Evolutionary conservation across 805 yeast species (phyloP), one percentile per base, ranked within the genome.

Genomic region (Grigorovia jiainica): DNA sequence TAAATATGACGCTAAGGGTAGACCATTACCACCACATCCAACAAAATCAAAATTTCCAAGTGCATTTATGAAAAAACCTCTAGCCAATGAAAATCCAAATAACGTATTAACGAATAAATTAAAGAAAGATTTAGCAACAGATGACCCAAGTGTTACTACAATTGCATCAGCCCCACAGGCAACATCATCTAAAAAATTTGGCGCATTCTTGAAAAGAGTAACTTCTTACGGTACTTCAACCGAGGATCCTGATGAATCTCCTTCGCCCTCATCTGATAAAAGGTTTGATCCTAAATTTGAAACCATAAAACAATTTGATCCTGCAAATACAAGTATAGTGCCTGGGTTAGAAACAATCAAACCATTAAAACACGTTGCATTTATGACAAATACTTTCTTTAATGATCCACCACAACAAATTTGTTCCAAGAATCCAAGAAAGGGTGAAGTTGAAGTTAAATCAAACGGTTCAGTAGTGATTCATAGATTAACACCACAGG

Each of bases 381-480:
- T 89, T 64, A 86, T 87, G 3, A 68, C 82, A 4, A 82, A 82
- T 29, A 81, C 85, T 13, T 78, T 86, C 53, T 75, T 73, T 29
- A 73, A 74, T 47, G 96, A 89, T 58, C 95, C 95, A 2, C 94
- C 94, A 0, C 95, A 86, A 54, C 95, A 86, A 53, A 86, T 86
- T 38, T 94, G 95, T 8, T 78, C 89, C 2, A 66, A 87, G 52
- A 70, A 67, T 45, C 95, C 95, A 13, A 66, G 87, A 49, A 73
- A 75, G 55, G 97, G 97, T 33, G 90, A 87, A 58, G 94, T 82
- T 11, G 83, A 77, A 49, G 66, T 78, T 1, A 53, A 71, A 39
- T 62, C 72, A n/a, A 71, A 69, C 50, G 85, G 84, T 0, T 60
- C 68, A 0, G 67, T 77, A 13, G 67, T 71, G 7, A 66, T 78